These are phyloP conservation scores for Tetragonia tetragonoides DNA, from an alignment of 148 eudicot species.

Conservation along the genomic window DNA sequence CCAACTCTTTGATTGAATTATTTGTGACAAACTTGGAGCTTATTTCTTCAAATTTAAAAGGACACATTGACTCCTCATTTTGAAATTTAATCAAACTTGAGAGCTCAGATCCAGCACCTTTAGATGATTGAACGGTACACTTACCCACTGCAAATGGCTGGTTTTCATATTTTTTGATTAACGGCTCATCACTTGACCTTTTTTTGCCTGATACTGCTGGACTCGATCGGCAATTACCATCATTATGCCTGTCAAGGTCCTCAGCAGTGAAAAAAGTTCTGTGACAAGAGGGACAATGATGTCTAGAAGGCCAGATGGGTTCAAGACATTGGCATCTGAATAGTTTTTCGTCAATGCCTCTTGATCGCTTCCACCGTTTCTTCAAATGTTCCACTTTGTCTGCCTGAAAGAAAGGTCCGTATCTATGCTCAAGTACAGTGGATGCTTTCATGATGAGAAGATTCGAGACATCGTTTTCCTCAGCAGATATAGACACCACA, in stretches of 20 bases:
- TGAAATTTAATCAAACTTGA: slow-evolving; percentile 31
- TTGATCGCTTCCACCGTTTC: slow-evolving; percentile 38
- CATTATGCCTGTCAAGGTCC: slow-evolving; percentile 46
- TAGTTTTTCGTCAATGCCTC: slow-evolving; percentile 35
- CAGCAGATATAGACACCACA: slow-evolving; percentile 23
- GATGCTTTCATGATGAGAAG: slow-evolving; percentile 41
- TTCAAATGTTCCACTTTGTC: slow-evolving; percentile 29
- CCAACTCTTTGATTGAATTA: slow-evolving; percentile 56
- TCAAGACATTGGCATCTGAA: slow-evolving; percentile 67
- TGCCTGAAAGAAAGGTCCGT: slow-evolving; percentile 43
- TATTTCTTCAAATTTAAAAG: slow-evolving; percentile 48
- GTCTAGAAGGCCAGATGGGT: slow-evolving; percentile 51
- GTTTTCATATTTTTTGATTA: slow-evolving; percentile 23
- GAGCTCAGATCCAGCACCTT: slow-evolving; percentile 25
- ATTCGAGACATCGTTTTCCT: slow-evolving; percentile 17
- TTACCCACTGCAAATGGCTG: slow-evolving; percentile 17
- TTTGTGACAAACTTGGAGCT: slow-evolving; percentile 52
- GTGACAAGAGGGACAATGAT: slow-evolving; percentile 63
- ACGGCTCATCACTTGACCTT: slow-evolving; percentile 28
- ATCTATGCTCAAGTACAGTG: slow-evolving; percentile 39
- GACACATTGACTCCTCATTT: slow-evolving; percentile 41
- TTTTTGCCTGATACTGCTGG: slow-evolving; percentile 28
- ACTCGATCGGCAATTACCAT: slow-evolving; percentile 36
- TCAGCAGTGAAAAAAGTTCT: slow-evolving; percentile 37
- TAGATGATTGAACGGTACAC: slow-evolving; percentile 27